Evolutionary conservation across 2,329 filamentous ascomycete species (phyloP).

Genomic region (Magnaporthiopsis rhizophila): DNA sequence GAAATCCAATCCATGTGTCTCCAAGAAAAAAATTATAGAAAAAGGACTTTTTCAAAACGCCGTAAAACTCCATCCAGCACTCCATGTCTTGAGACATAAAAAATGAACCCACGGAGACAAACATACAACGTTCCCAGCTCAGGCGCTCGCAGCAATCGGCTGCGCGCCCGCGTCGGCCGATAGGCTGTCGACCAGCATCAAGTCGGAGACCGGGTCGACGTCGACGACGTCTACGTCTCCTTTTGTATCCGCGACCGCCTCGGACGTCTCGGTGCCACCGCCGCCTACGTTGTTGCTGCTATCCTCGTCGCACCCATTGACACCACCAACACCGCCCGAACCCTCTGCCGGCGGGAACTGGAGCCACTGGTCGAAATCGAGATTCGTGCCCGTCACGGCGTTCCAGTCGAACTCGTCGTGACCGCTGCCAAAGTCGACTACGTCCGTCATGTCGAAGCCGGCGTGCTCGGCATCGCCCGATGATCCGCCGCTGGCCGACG

Average conservation of each 20-base stretch:
- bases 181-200: constrained; percentile 1
- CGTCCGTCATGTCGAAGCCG: constrained; percentile 23
- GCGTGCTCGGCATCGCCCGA: constrained; percentile 29
- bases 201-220: not conserved
- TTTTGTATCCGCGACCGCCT: constrained; percentile 9
- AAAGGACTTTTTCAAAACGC: not conserved
- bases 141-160: constrained; percentile 1
- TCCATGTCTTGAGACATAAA: not conserved
- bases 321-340: constrained; percentile 20
- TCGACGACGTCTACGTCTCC: not conserved
- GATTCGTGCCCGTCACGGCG: constrained; percentile 39
- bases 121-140: not conserved
- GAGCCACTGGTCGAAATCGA: constrained; percentile 52
- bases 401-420: constrained; percentile 48
- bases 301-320: not conserved
- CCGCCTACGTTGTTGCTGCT: constrained; percentile 28
- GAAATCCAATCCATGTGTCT: not conserved
- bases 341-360: constrained; percentile 44
- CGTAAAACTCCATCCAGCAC: not conserved
- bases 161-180: not conserved
- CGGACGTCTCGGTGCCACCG: constrained; percentile 13
- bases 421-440: constrained; percentile 34
- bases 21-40: not conserved
- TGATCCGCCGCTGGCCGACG: constrained; percentile 34
- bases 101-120: not conserved